Evolutionary conservation across 2,329 filamentous ascomycete species (phyloP), one percentile per base, ranked within the genome.

Genomic region (Fusarium protoensiforme): DNA sequence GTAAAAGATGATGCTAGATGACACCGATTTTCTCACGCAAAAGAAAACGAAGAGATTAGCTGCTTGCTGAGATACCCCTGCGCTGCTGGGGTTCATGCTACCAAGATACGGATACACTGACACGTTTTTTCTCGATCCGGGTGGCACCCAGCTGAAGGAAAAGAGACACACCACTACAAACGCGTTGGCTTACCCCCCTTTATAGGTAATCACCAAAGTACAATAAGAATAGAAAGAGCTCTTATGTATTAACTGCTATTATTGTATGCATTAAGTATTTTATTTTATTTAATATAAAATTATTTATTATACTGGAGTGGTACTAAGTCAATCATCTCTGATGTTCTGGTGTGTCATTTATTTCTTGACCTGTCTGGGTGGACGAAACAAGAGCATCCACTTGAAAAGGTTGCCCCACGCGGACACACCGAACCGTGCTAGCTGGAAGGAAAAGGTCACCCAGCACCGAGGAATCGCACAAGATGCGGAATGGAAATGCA

Each of bases 371-470:
- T 14, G n/a, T 29, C 27, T 51, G 24, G 57, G 31, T 20, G 27
- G 11, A 64, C 24, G 22, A 31, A 61, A 61, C 39, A 51, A 36
- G 35, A 39, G n/a, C 41, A 35, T 48, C 61, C 35, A 68, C 39
- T 27, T 39, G 35, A 10, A 20, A 31, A 35, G 57, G 57, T 31
- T 27, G 39, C 65, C 61, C 57, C 68, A 66, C 73, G 59, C 75
- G 75, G 75, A 65, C 67, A 77, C 59, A 72, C 75, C 75, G 75
- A 77, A 73, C 66, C 35, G 67, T 72, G 61, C 60, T 67, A 72
- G 75, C 74, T 73, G 74, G 48, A 53, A 51, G 33, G 27, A 39
- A 20, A 61, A 22, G 35, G 51, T 46, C 9, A 74, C n/a, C 14
- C 57, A 27, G 59, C 31, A 33, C n/a, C 33, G 31, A 14, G 8